Evolutionary conservation across 2,329 filamentous ascomycete genomes (phyloP), one percentile per base, ranked within the genome.

Genomic region (Phialophora expanda): DNA sequence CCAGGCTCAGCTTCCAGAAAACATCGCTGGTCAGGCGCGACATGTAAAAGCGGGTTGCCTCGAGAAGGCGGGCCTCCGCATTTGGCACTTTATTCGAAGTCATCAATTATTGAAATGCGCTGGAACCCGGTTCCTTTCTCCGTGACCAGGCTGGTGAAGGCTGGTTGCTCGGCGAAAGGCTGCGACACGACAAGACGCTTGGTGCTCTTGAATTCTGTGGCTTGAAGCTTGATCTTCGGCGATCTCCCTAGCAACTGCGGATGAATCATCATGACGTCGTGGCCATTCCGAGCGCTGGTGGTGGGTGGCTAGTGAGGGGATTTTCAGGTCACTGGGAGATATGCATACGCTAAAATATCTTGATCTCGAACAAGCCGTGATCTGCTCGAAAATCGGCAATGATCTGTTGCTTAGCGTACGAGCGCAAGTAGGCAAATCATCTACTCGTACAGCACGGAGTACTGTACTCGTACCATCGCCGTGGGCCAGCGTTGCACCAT

Each of bases 361-460:
- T 32, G 38, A 41, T 57, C 32, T 57, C 34, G n/a, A 56, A 56
- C 60, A 55, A 62, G 60, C 41, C 34, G 26, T 56, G 22, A 50
- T 62, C 51, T 46, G 34, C 51, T 62, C 34, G 60, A 41, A 11
- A 46, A 56, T 34, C 46, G 48, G 58, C 60, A 14, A 46, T 56
- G n/a, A 56, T 48, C 30, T 32, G 44, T 24, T 28, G 48, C 48
- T 28, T 24, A 24, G 26, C 48, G 48, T 26, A 24, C 48, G 9
- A 24, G 20, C 9, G 17, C 48, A 22, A 8, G 48, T 14, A 24
- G 24, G 48, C 20, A 14, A 51, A n/a, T 51, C n/a, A 12, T 22
- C 44, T 48, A 1, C 44, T n/a, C n/a, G n/a, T 24, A 24, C 24
- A 24, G 24, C 3, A 24, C 24, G 24, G 24, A 44, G 3, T n/a